These are phyloP conservation scores for Aspergillus aculeatus DNA, from an alignment of 2,329 filamentous ascomycete genomes.

Conservation along the genomic window DNA sequence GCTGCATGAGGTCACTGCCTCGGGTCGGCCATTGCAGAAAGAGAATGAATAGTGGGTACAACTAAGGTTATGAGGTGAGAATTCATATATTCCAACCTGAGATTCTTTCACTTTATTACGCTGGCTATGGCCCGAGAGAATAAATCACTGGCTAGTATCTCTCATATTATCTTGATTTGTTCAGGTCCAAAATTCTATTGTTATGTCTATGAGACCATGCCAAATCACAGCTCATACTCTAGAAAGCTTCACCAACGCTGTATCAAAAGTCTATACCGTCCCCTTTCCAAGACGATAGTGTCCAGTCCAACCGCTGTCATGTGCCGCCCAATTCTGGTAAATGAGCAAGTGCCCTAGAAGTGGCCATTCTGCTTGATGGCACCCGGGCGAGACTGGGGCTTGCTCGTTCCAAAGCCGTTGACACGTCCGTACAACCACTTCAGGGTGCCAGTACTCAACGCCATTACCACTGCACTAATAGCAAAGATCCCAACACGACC, in stretches of 20 bases:
- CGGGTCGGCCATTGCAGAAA: no score
- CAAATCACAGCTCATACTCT: neutral
- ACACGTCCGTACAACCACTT: constrained; percentile 66
- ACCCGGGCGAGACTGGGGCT: constrained; percentile 28
- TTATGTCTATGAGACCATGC: neutral
- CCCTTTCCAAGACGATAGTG: no score
- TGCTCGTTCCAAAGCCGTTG: constrained; percentile 36
- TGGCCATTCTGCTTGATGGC: constrained; percentile 28
- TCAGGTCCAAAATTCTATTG: neutral
- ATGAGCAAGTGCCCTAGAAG: constrained; percentile 12
- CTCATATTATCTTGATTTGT: no score
- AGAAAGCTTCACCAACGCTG: neutral
- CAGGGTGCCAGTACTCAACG: constrained; percentile 64
- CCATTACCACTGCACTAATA: constrained; percentile 69
- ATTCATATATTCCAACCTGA: no score
- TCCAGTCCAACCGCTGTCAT: neutral
- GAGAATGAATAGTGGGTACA: no score
- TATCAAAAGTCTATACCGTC: no score
- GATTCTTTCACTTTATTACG: no score
- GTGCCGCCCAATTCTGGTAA: no score
- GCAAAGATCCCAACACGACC: constrained; percentile 70
- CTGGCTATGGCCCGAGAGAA: no score
- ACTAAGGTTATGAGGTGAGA: no score
- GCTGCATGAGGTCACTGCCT: constrained; percentile 7
- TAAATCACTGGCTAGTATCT: no score